These are phyloP conservation scores for Hippophae gyantsensis DNA, from an alignment of 306 rosid genomes.

Conservation along the genomic window DNA sequence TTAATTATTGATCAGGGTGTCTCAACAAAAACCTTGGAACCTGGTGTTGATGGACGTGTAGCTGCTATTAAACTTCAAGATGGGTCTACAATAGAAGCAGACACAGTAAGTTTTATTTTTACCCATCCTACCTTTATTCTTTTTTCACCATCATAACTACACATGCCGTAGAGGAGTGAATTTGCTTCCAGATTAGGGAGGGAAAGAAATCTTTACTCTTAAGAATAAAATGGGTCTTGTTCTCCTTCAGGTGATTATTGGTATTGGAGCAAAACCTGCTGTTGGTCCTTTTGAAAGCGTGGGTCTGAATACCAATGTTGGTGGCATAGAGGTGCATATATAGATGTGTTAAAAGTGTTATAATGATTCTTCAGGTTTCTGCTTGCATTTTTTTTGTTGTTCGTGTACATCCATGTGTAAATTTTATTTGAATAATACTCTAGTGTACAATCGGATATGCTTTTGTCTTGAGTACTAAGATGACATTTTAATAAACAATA, in stretches of 20 bases:
- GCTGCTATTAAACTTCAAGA: conserved; percentile 71
- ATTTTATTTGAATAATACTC: no score
- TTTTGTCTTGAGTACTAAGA: no score
- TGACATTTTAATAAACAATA: no score
- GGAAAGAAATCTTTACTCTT: conserved; percentile 5
- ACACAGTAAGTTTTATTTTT: conserved; percentile 38
- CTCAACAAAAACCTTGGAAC: conserved; percentile 64
- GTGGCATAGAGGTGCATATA: conserved; percentile 62
- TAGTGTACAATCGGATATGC: no score
- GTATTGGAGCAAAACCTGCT: conserved; percentile 87
- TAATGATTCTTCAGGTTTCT: not conserved
- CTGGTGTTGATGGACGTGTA: conserved; percentile 58
- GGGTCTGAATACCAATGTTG: conserved; percentile 58
- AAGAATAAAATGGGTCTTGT: conserved; percentile 1
- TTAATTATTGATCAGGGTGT: conserved; percentile 52
- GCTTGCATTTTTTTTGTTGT: not conserved
- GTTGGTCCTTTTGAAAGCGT: conserved; percentile 65
- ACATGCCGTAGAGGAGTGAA: not conserved
- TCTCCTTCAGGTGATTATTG: conserved; percentile 57
- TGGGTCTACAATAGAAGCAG: conserved; percentile 77
- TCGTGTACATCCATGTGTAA: not conserved
- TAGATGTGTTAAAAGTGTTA: not conserved
- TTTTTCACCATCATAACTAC: conserved; percentile 7
- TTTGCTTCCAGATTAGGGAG: conserved; percentile 6
- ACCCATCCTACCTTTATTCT: conserved; percentile 3